Base-by-base conservation (phyloP, 2,329 filamentous ascomycete genomes). In the Phialophora verrucosa region DNA sequence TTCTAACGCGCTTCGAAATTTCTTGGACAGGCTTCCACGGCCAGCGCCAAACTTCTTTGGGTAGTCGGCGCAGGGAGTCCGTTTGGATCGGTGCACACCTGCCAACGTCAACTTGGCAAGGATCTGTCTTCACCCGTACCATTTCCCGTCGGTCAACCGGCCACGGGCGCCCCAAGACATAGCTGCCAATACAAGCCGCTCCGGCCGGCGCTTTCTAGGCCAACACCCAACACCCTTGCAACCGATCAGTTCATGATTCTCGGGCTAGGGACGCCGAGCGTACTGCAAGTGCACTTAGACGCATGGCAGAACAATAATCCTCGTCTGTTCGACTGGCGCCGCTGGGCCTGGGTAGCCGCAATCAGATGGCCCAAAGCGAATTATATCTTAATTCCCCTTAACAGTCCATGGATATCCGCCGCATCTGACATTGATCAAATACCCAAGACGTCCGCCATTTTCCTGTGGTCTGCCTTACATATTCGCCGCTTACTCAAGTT, bases 81-180 rank as follows among this genome's bases (percentile, higher is more conserved):
- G 50, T 63, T 53, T 68, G 63, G 66, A 32, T 32, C 35, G 4
- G 53, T 10, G 12, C 17, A 7, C n/a, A 27, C 20, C 56, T 49
- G 35, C 38, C 57, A 38, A 49, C 47, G 29, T 64, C 58, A 32
- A 55, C 4, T 20, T 49, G 50, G 35, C 50, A 58, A 23, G 59
- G 62, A 51, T 50, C 50, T 54, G 32, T 29, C 25, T 29, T 32
- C 53, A 42, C 51, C 55, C 49, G 25, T 57, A 20, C 32, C 29
- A 60, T 70, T 69, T 70, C 65, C 68, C 68, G 65, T 60, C 68
- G 68, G 68, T 61, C 64, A 69, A 67, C 59, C 59, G n/a, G 42
- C 17, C 31, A 54, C 17, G 8, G 53, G 27, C 50, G 44, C 35
- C 35, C 44, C 44, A 44, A 59, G 44, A 20, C 20, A 44, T 44